These are phyloP conservation scores for Lipomyces sp. DNA, from an alignment of 805 yeast genomes.

Conservation along the genomic window DNA sequence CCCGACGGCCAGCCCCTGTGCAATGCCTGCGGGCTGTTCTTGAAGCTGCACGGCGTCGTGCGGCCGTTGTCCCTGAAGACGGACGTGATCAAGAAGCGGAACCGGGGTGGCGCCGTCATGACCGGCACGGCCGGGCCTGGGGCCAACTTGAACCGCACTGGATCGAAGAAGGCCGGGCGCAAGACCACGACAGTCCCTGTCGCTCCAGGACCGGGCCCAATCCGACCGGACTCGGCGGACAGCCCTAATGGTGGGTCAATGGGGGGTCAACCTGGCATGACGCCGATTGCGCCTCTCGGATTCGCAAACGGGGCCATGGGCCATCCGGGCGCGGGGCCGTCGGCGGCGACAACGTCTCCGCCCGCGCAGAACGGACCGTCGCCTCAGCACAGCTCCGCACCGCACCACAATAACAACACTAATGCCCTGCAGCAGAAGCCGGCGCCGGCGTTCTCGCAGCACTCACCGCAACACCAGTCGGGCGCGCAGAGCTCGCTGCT, in stretches of 20 bases:
- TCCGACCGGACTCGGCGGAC: not conserved
- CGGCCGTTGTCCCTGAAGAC: conserved; percentile 88
- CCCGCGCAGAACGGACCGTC: not conserved
- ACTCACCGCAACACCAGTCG: no score
- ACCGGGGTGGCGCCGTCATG: conserved; percentile 48
- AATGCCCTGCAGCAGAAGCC: conserved; percentile 6
- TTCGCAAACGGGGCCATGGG: conserved; percentile 4
- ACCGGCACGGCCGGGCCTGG: conserved; percentile 6
- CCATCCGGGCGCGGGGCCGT: conserved; percentile 9
- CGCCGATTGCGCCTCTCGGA: not conserved
- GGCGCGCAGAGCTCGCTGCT: no score
- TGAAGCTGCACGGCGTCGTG: conserved; percentile 91
- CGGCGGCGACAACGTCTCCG: conserved; percentile 2
- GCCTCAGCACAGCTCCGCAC: not conserved
- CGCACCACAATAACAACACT: conserved; percentile 2
- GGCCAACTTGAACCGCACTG: conserved; percentile 9
- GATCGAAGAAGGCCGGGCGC: conserved; percentile 16
- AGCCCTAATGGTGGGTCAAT: conserved; percentile 1
- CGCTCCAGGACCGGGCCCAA: conserved; percentile 1
- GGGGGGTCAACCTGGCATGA: not conserved
- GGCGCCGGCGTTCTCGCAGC: conserved; percentile 11
- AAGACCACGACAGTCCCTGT: conserved; percentile 20
- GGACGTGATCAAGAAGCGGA: conserved; percentile 88
- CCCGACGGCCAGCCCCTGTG: conserved; percentile 91
- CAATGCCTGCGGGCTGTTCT: conserved; percentile 92